Base-by-base conservation (phyloP, 129 eudicot genomes). In the Saussurea involucrata region DNA sequence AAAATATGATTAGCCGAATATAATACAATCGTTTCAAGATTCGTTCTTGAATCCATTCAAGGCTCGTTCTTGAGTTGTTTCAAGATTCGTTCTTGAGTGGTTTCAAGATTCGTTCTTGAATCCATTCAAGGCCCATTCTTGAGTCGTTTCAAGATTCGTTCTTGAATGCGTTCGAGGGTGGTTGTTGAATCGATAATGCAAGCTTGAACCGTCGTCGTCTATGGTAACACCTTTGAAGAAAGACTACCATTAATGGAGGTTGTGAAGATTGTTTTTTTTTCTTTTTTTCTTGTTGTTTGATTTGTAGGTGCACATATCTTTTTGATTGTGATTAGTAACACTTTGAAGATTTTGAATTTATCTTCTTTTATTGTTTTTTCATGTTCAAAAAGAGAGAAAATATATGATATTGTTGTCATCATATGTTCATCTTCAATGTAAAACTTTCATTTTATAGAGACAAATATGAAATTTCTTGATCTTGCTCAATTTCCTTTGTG, bases 1-100 rank as follows among this genome's bases (percentile, higher is more conserved):
- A 85, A 94, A 94, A 80, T 94, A 94, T 64, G 98, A 94, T 83
- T 94, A 84, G 86, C 34, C 18, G 0, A 20, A 65, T 13, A 15
- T 27, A 7, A 15, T 27, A 7, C 44, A 3, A 13, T 65, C 79
- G 58, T 49, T 49, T 49, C 58, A 49, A 49, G 21, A 49, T 49
- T 49, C 21, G 21, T 49, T 49, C 57, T 13, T 46, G 57, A 46
- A 46, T 49, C 58, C 8, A 5, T 49, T 42, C 17, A 49, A 29
- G 24, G 15, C 9, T n/a, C 11, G 74, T 66, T 33, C 74, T 11
- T 67, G 53, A 32, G 28, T 27, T 13, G 31, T 6, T 66, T 66
- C 80, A 25, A 24, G 32, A 28, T n/a, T 34, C 0, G 68, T 57
- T 70, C 55, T 44, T 44, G 55, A 44, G 12, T 44, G 5, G 58